Conservation (phyloP, 73 alveolate genomes). For the Urostyla sp. region DNA sequence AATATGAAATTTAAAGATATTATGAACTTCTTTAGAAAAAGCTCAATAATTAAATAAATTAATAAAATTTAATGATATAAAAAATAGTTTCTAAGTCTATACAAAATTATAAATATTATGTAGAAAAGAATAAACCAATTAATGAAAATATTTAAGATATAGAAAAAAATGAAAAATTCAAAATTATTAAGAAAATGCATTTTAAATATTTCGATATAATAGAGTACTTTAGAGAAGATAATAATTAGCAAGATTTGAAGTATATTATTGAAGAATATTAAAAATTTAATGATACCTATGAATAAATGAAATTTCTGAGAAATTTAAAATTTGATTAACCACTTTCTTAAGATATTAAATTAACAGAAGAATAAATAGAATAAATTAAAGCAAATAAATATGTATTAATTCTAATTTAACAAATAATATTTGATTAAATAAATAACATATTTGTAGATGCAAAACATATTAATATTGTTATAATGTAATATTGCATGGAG, state of each 20-base stretch:
- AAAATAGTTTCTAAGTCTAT: too few relatives aligned
- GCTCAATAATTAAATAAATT: too few relatives aligned
- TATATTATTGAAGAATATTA: not conserved
- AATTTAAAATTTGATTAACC: not conserved
- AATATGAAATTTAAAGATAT: too few relatives aligned
- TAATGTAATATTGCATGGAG: slow-evolving; percentile 30
- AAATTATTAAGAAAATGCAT: slow-evolving; percentile 2
- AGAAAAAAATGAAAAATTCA: not conserved
- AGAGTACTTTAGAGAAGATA: slow-evolving; percentile 28
- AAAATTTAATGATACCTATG: slow-evolving; percentile 6
- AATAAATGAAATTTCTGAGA: not conserved
- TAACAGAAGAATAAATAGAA: not conserved
- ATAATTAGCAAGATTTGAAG: not conserved
- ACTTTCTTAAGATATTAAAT: not conserved
- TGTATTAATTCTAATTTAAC: not conserved
- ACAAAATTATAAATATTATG: not conserved
- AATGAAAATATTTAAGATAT: not conserved
- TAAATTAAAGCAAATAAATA: not conserved
- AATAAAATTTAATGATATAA: too few relatives aligned
- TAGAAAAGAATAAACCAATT: slow-evolving; percentile 4
- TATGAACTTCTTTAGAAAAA: too few relatives aligned
- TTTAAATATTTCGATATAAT: slow-evolving; percentile 7
- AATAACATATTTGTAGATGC: slow-evolving; percentile 14
- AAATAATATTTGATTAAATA: not conserved
- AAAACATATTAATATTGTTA: slow-evolving; percentile 9